Evolutionary conservation across 306 rosid genomes (phyloP).

Genomic region (Alnus glutinosa): DNA sequence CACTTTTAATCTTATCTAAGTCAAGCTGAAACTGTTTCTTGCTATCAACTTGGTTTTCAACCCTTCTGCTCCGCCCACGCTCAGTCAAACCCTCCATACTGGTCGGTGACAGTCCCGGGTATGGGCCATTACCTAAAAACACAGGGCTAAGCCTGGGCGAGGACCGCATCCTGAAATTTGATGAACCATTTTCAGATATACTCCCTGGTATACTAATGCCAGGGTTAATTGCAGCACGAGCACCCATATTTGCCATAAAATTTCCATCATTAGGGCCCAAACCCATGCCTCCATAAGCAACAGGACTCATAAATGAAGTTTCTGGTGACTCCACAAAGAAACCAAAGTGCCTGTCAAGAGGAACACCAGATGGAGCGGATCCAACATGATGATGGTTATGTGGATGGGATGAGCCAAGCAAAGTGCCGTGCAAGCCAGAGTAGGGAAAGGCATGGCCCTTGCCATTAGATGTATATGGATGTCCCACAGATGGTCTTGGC

Average conservation of each 20-base stretch:
- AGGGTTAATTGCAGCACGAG: slow-evolving; percentile 49
- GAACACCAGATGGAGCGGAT: slow-evolving; percentile 93
- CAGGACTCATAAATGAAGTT: slow-evolving; percentile 65
- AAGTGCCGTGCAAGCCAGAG: slow-evolving; percentile 60
- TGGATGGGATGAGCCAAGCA: slow-evolving; percentile 59
- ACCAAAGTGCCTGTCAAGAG: slow-evolving; percentile 87
- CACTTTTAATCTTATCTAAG: slow-evolving; percentile 75
- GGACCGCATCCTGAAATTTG: slow-evolving; percentile 81
- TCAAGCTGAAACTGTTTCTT: slow-evolving; percentile 95
- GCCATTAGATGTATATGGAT: slow-evolving; percentile 70
- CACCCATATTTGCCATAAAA: slow-evolving; percentile 61
- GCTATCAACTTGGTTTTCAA: slow-evolving; percentile 76
- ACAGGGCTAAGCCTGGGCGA: slow-evolving; percentile 78
- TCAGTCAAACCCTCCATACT: slow-evolving; percentile 74
- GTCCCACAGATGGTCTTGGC: slow-evolving; percentile 68
- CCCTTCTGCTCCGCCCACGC: slow-evolving; percentile 64
- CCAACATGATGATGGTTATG: slow-evolving; percentile 76
- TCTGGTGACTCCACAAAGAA: slow-evolving; percentile 87
- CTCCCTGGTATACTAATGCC: slow-evolving; percentile 64
- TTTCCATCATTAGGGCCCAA: slow-evolving; percentile 69
- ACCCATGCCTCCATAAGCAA: slow-evolving; percentile 64
- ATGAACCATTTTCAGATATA: slow-evolving; percentile 67
- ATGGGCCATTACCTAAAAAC: slow-evolving; percentile 73
- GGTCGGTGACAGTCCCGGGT: slow-evolving; percentile 54
- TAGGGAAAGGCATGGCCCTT: slow-evolving; percentile 67